Base-by-base conservation (phyloP, 2,329 filamentous ascomycete species). In the Neocatenulostroma microsporum region DNA sequence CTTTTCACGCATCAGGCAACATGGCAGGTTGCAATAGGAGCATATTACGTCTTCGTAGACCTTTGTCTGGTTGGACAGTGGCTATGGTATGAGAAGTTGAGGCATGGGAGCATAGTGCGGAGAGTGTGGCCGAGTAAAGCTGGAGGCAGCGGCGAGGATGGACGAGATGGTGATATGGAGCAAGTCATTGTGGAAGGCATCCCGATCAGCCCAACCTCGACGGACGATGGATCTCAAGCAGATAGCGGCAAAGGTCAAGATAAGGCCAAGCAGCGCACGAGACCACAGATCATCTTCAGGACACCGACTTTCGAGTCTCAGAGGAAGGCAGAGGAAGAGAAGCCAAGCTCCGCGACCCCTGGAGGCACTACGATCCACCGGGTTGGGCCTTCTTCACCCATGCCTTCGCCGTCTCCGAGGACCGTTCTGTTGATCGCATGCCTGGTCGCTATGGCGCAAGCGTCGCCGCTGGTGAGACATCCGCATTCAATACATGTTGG, bases 41-140 rank as follows among this genome's bases (percentile, higher is more conserved):
- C 60, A 15, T 82, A 82, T 58, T 82, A 82, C 53, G 76, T 80
- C 33, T 71, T 72, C 18, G 78, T 82, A 3, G 78, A 82, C 54
- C 59, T 77, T 20, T 68, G 72, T 23, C 62, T 82, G 19, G 74
- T 79, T 6, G 61, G 66, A 23, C 78, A 82, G 58, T 81, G 76
- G 62, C 61, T 78, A 24, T 82, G 77, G 75, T 82, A 82, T 50
- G 75, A 76, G 34, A 63, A 72, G 41, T 53, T 76, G 41, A 68
- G 70, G 49, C 64, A 71, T 37, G 68, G 66, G 30, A 57, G 66
- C 37, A 62, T 67, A 14, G 47, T 68, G 20, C 56, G 63, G n/a
- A 51, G 54, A 19, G 46, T 60, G 6, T 57, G 55, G 54, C 47
- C 50, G 35, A n/a, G n/a, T n/a, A 41, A 39, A 23, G 25, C 27